Evolutionary conservation across 768 basidiomycete genomes (phyloP).

Genomic region (Tricholoma terreum): DNA sequence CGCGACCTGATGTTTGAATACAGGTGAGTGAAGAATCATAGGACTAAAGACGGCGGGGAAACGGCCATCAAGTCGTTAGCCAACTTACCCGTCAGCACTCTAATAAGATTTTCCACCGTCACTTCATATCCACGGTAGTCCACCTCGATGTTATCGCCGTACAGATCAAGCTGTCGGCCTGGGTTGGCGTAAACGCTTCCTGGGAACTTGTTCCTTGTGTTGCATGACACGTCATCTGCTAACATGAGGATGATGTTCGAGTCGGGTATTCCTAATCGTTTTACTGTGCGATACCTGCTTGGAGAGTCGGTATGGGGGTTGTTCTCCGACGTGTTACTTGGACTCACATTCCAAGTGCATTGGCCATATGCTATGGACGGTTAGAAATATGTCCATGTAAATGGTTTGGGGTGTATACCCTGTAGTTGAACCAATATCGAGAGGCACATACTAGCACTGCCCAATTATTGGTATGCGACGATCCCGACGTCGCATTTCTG

Average conservation of each 20-base stretch:
- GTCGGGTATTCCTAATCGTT: constrained; percentile 96
- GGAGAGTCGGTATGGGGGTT: not conserved
- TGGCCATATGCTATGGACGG: constrained; percentile 87
- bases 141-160: constrained; percentile 96
- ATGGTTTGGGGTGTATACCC: constrained; percentile 49
- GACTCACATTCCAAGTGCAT: constrained; percentile 89
- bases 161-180: constrained; percentile 79
- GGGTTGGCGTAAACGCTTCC: constrained; percentile 91
- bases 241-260: constrained; percentile 99
- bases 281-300: constrained; percentile 95
- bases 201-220: constrained; percentile 86
- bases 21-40: not conserved
- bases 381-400: not conserved
- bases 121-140: constrained; percentile 99
- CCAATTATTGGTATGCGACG: constrained; percentile 94
- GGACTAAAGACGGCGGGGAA: no score
- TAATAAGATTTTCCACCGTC: constrained; percentile 92
- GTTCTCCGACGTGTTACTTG: not conserved
- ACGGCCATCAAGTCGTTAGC: no score
- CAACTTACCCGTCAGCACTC: constrained; percentile 81
- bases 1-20: constrained; percentile 54
- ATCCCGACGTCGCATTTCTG: constrained; percentile 32
- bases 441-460: constrained; percentile 95
- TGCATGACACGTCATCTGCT: constrained; percentile 94
- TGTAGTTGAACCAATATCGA: constrained; percentile 98